Conservation (phyloP, 306 rosid genomes). For the Glycine soja region DNA sequence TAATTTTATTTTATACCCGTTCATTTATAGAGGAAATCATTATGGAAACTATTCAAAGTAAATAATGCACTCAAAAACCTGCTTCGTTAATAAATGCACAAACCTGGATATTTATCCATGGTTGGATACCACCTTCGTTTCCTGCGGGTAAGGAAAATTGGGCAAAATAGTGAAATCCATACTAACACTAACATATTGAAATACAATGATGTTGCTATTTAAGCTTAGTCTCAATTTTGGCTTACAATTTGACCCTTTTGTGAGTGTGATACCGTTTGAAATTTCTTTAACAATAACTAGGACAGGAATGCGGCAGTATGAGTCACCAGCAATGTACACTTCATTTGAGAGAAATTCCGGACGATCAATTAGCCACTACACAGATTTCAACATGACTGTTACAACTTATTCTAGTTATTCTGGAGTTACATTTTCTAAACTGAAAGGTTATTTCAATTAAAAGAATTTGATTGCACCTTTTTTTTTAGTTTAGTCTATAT, state of each 20-base stretch:
- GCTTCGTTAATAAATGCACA: background rate
- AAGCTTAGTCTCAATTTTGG: background rate
- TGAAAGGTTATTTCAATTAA: background rate
- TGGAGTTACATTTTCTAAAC: background rate
- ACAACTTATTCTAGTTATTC: background rate
- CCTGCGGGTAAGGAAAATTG: background rate
- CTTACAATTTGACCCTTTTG: background rate
- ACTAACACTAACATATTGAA: too few species aligned
- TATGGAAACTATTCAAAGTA: background rate
- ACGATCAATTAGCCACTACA: conserved; percentile 69
- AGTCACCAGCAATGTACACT: conserved; percentile 61
- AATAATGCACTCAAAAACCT: background rate
- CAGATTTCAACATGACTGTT: conserved; percentile 1
- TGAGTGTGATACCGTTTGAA: conserved; percentile 50
- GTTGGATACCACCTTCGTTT: conserved; percentile 47
- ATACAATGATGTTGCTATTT: background rate
- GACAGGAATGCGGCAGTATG: conserved; percentile 56
- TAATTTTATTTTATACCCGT: background rate
- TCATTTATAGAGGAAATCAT: background rate
- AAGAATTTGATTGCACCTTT: too few species aligned
- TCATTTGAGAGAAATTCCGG: conserved; percentile 57
- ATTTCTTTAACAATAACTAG: conserved; percentile 54
- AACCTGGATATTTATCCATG: conserved; percentile 46
- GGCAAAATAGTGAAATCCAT: background rate
- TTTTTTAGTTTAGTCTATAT: too few species aligned